These are phyloP conservation scores for Podila verticillata DNA, from an alignment of 192 early-diverging fungal genomes.

Conservation along the genomic window DNA sequence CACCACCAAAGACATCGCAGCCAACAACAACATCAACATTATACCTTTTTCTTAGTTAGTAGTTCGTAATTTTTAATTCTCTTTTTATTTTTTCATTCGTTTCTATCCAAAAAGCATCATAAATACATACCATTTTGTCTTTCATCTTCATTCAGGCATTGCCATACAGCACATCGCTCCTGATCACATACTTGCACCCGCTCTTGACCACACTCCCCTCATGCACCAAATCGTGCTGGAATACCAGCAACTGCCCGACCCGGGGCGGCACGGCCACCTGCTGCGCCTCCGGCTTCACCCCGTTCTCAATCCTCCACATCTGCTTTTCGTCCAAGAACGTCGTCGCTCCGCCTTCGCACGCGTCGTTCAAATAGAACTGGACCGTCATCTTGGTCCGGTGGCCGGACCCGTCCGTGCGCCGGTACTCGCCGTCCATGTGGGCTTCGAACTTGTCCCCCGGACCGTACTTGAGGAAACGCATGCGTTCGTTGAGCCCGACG, in stretches of 20 bases:
- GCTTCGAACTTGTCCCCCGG: slow-evolving; percentile 44
- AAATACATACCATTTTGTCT: neutral
- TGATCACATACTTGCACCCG: slow-evolving; percentile 58
- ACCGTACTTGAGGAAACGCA: slow-evolving; percentile 51
- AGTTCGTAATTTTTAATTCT: neutral
- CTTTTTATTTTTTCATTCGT: neutral
- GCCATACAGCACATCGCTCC: slow-evolving; percentile 57
- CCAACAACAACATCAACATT: neutral
- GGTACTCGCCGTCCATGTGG: slow-evolving; percentile 53
- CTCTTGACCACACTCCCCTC: slow-evolving; percentile 52
- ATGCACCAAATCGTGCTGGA: slow-evolving; percentile 55
- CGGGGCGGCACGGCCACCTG: slow-evolving; percentile 25
- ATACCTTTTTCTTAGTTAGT: neutral
- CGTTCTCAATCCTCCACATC: slow-evolving; percentile 11
- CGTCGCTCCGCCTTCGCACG: slow-evolving; percentile 56
- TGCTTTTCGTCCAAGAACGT: slow-evolving; percentile 41
- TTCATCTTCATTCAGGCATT: neutral
- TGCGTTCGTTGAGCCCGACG: slow-evolving; percentile 53
- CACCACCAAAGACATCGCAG: neutral
- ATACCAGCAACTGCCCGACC: slow-evolving; percentile 46
- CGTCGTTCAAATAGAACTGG: slow-evolving; percentile 59
- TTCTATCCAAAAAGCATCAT: neutral
- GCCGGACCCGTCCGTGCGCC: slow-evolving; percentile 41
- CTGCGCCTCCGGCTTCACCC: neutral
- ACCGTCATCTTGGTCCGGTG: slow-evolving; percentile 52